Evolutionary conservation across 371 early-diverging fungal genomes (phyloP), one percentile per base, ranked within the genome.

Genomic region (Rhizopus sp.): DNA sequence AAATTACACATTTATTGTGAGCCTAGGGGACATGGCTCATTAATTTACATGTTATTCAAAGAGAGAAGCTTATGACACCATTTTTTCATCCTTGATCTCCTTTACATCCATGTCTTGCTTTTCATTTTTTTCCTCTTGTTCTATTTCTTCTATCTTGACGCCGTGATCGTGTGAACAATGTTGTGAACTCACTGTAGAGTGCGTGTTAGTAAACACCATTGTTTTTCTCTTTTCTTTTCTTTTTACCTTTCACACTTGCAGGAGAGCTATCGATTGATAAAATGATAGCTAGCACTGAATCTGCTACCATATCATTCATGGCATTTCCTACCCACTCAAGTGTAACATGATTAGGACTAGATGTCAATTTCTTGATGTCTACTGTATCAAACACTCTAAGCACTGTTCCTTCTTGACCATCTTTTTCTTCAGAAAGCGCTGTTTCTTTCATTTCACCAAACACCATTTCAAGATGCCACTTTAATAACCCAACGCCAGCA

Each of bases 221-320:
- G 23, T 23, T 23, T 23, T 23, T 23, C 2, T 23, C 2, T 23
- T 23, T 23, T 23, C 44, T 37, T 16, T 40, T 16, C 30, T 58
- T 38, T 5, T 30, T 70, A 75, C 79, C 82, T 83, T 97, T 98
- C 31, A 98, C 95, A 55, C 93, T 89, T 0, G 95, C 96, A 17
- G 95, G 97, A 53, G 89, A 87, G 47, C 84, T 85, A 54, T 95
- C 95, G 47, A 94, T 88, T 39, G 91, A 89, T 47, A 94, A 60
- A 13, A 97, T 74, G 5, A 97, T 80, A 2, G 94, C 91, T 8
- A 96, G 61, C 2, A 97, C 89, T 6, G 97, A 91, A 63, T 98
- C 99, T 3, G 97, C 97, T 0, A 97, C 86, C 90, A 96, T 93
- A 66, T 98, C 98, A 63, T 94, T 94, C 72, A 94, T 85, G 7